A percentile compares a stretch with the other conserved stretches of the same genome.
phyloP scores from a whole-genome alignment of 371 early-diverging fungal genomes.

The Apophysomyces trapeziformis region DNA sequence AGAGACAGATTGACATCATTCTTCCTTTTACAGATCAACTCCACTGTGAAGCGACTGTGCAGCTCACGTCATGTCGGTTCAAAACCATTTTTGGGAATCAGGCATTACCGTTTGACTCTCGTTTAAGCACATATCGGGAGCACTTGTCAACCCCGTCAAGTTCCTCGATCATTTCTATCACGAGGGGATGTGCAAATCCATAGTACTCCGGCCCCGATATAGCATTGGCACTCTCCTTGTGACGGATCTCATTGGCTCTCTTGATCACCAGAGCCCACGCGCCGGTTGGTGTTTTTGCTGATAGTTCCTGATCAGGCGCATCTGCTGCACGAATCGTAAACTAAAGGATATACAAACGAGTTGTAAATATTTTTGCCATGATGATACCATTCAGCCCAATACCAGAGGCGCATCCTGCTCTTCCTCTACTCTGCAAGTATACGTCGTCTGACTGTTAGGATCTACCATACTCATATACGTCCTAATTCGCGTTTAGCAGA shows the following conservation, averaged over 20 bases:
- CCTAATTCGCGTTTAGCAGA: constrained; percentile 30
- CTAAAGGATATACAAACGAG: constrained; percentile 22
- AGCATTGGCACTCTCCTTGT: constrained; percentile 74
- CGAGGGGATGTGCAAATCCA: constrained; percentile 89
- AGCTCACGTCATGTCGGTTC: constrained; percentile 10
- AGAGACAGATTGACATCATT: constrained; percentile 18
- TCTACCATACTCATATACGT: constrained; percentile 78
- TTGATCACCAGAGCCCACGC: constrained; percentile 87
- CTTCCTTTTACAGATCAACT: constrained; percentile 15
- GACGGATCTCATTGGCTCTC: constrained; percentile 73
- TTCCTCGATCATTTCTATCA: constrained; percentile 85
- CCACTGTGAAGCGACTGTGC: constrained; percentile 9
- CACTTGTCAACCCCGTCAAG: constrained; percentile 76
- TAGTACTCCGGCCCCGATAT: constrained; percentile 92
- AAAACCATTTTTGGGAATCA: constrained; percentile 3
- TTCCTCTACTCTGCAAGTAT: constrained; percentile 80
- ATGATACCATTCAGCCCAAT: constrained; percentile 13
- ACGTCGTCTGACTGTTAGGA: constrained; percentile 61
- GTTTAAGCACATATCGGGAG: constrained; percentile 23
- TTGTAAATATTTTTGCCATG: background rate
- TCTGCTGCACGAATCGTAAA: constrained; percentile 82
- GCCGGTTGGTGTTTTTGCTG: constrained; percentile 81
- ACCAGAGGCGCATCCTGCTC: constrained; percentile 78
- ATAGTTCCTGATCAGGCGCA: constrained; percentile 60
- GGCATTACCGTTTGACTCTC: constrained; percentile 6